A percentile compares a stretch with the other conserved stretches of the same genome.
Evolutionary conservation across 495 filamentous ascomycete species (phyloP).

Genomic region (Chaetomium fimeti): DNA sequence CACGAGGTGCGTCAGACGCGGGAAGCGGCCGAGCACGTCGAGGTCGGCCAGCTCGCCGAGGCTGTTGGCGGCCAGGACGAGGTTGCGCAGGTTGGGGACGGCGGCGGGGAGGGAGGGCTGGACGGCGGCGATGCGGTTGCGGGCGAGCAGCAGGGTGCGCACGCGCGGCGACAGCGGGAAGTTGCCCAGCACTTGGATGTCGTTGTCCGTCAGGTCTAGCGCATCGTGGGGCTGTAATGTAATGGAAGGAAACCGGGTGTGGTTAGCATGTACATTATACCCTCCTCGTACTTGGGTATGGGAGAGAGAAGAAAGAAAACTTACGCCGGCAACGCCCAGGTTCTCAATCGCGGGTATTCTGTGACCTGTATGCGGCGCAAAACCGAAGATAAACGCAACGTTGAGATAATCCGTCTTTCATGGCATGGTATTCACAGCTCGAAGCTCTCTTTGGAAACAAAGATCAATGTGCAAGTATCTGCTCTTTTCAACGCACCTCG

Average conservation of each 20-base stretch:
- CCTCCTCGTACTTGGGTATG: no score
- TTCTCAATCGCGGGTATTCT: constrained; percentile 98
- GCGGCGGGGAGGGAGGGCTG: constrained; percentile 69
- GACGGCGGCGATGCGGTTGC: constrained; percentile 81
- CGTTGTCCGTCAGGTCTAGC: constrained; percentile 98
- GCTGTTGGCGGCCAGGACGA: constrained; percentile 77
- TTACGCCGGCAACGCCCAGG: constrained; percentile 87
- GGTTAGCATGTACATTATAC: no score
- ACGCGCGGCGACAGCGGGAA: constrained; percentile 92
- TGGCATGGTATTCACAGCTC: background rate
- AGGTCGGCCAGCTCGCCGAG: constrained; percentile 79
- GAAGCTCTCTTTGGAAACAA: constrained; percentile 49
- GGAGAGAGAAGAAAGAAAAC: constrained; percentile 33
- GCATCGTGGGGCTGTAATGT: constrained; percentile 70
- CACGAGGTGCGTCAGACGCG: constrained; percentile 70
- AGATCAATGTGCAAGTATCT: constrained; percentile 78
- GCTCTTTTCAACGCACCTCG: constrained; percentile 99
- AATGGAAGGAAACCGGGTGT: no score
- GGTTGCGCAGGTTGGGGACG: constrained; percentile 71
- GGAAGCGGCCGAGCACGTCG: constrained; percentile 72
- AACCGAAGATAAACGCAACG: constrained; percentile 16
- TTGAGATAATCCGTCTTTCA: constrained; percentile 21
- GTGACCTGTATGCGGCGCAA: constrained; percentile 70
- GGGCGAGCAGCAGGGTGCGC: constrained; percentile 79
- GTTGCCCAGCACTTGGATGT: constrained; percentile 83